These are phyloP conservation scores for Limonium bicolor DNA, from an alignment of 148 eudicot genomes.

Conservation along the genomic window DNA sequence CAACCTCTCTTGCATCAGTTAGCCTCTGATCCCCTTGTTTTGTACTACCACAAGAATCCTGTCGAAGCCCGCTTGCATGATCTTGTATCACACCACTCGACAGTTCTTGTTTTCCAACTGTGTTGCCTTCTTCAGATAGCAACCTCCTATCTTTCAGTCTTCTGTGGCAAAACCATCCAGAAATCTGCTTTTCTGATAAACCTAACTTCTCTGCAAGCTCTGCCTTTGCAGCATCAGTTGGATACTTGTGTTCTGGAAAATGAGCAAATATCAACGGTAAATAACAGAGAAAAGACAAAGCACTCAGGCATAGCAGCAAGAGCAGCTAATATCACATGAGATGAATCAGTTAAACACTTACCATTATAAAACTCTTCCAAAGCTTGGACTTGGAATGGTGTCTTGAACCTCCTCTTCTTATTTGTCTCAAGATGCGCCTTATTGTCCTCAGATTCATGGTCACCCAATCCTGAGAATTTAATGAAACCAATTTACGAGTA, in stretches of 20 bases:
- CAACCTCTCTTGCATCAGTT: conserved; percentile 62
- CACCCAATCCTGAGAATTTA: conserved; percentile 27
- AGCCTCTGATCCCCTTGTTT: conserved; percentile 56
- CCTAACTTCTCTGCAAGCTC: conserved; percentile 52
- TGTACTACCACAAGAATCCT: conserved; percentile 98
- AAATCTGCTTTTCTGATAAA: conserved; percentile 79
- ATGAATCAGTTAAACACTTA: conserved; percentile 13
- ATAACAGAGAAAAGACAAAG: neutral
- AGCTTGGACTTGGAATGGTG: conserved; percentile 65
- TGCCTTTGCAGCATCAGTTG: conserved; percentile 56
- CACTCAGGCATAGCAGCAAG: neutral
- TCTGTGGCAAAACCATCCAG: conserved; percentile 98
- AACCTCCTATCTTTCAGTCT: conserved; percentile 80
- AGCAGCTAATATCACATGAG: neutral
- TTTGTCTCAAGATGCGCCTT: conserved; percentile 49
- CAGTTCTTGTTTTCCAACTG: conserved; percentile 59
- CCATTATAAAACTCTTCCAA: conserved; percentile 78
- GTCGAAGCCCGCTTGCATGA: conserved; percentile 67
- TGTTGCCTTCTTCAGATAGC: conserved; percentile 26
- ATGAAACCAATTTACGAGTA: neutral
- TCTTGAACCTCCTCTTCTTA: conserved; percentile 58
- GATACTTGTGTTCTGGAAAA: conserved; percentile 76
- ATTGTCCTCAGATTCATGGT: conserved; percentile 46
- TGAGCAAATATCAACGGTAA: too few relatives aligned
- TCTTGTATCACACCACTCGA: conserved; percentile 77